Conservation (phyloP, 106 monocot genomes). For the Dendrobium nobile region DNA sequence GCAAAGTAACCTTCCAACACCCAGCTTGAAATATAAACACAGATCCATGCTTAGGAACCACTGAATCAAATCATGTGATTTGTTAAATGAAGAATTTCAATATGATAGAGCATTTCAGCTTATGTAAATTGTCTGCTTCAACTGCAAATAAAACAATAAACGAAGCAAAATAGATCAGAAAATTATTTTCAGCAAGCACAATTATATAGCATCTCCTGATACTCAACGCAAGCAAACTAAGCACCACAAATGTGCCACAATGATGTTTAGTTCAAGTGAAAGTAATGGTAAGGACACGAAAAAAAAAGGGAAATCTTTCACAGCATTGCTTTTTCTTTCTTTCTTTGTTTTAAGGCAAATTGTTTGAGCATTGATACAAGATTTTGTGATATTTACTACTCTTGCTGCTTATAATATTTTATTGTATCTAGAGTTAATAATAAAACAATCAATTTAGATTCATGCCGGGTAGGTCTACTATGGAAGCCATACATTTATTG, state of each 20-base stretch:
- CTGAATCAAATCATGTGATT: conserved; percentile 13
- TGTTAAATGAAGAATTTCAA: not conserved
- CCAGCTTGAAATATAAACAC: conserved; percentile 61
- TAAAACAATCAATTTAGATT: too few species aligned
- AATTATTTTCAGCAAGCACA: not conserved
- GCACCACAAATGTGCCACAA: not conserved
- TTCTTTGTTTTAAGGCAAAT: too few species aligned
- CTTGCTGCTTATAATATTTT: too few species aligned
- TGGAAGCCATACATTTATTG: too few species aligned
- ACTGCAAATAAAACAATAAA: not conserved
- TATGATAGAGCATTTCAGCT: not conserved
- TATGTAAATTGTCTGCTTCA: not conserved
- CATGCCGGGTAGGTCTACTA: too few species aligned
- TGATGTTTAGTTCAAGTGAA: not conserved
- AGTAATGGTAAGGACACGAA: not conserved
- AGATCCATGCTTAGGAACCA: conserved; percentile 54
- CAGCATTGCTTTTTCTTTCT: too few species aligned
- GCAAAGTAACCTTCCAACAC: conserved; percentile 44
- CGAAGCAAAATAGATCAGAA: not conserved
- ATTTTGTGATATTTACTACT: too few species aligned
- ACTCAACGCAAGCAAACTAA: not conserved
- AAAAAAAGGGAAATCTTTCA: too few species aligned
- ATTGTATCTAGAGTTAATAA: too few species aligned
- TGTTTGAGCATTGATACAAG: too few species aligned
- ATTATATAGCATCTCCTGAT: not conserved